These are phyloP conservation scores for Sporothrix inflata DNA, from an alignment of 2,329 filamentous ascomycete genomes.

Conservation along the genomic window DNA sequence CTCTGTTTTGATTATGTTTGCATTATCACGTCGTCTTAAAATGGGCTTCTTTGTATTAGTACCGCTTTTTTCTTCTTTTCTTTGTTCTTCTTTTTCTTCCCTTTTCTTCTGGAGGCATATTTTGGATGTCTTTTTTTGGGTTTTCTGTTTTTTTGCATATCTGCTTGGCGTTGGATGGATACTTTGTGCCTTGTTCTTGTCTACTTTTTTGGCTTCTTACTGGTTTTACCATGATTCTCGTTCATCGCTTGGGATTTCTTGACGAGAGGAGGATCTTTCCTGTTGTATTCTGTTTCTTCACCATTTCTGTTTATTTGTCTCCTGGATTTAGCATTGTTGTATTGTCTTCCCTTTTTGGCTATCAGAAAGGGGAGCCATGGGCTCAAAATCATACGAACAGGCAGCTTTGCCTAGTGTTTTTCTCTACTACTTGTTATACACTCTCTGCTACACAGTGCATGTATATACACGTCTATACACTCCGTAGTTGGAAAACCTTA, in stretches of 20 bases:
- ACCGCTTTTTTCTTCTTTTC: background rate
- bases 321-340: background rate
- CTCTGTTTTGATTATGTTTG: conserved; percentile 22
- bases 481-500: too few relatives aligned
- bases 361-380: background rate
- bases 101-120: conserved; percentile 9
- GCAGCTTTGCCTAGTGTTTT: background rate
- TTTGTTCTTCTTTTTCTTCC: background rate
- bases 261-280: background rate
- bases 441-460: background rate
- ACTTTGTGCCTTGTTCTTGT: background rate
- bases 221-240: background rate
- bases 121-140: background rate
- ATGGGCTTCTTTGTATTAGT: conserved; percentile 8
- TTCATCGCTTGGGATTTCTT: conserved; percentile 9
- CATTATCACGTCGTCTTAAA: conserved; percentile 19
- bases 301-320: background rate
- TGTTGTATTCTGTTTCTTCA: background rate
- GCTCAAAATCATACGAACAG: background rate
- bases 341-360: background rate
- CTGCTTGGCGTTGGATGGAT: conserved; percentile 19
- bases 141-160: conserved; percentile 19
- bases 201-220: background rate
- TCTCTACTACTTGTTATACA: background rate
- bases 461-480: too few relatives aligned